phyloP scores from a whole-genome alignment of 176 grass and related monocot genomes.

The Hordeum vulgare region DNA sequence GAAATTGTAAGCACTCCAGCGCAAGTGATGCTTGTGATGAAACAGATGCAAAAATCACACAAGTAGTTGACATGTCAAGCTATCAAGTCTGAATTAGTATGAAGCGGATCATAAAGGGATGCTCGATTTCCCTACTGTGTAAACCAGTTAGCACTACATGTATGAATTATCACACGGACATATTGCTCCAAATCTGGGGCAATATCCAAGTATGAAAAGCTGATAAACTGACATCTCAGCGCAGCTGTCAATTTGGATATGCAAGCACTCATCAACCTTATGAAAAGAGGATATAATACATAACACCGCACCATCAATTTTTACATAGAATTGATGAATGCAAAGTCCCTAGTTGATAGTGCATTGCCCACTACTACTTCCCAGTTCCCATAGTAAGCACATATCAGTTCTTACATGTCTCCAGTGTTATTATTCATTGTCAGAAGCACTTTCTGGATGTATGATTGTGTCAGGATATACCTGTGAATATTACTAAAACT shows the following conservation, averaged over 20 bases:
- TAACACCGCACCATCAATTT: background rate
- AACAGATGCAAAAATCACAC: background rate
- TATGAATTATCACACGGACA: background rate
- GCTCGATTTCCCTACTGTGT: background rate
- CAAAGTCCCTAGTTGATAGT: background rate
- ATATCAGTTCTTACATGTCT: background rate
- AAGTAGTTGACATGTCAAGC: background rate
- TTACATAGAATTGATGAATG: background rate
- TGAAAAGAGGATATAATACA: background rate
- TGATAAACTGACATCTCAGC: background rate
- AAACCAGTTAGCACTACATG: background rate
- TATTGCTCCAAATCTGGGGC: background rate
- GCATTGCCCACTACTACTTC: background rate
- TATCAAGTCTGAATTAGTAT: background rate
- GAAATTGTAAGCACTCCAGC: background rate
- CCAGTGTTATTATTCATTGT: background rate
- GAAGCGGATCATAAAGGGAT: background rate
- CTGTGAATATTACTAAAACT: slow-evolving; percentile 2
- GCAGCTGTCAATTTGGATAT: background rate
- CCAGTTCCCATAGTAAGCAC: background rate
- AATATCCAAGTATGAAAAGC: background rate
- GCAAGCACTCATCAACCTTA: background rate
- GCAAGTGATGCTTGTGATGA: background rate
- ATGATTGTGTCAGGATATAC: background rate
- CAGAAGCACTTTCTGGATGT: background rate